Evolutionary conservation across 108 stramenopile genomes (phyloP).

Genomic region (Nitzschia sp.): DNA sequence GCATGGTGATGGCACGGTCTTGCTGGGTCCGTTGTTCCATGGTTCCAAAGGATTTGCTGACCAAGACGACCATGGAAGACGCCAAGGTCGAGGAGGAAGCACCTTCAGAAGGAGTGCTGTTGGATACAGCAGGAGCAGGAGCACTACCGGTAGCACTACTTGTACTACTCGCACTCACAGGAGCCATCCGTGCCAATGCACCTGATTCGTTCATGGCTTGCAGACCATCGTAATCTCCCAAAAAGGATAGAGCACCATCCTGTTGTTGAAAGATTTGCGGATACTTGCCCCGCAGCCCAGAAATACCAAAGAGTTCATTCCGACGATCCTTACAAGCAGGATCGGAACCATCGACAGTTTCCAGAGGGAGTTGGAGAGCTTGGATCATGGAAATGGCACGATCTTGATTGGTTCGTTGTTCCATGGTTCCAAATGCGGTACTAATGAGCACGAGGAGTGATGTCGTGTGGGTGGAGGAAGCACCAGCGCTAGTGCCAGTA

Average conservation of each 20-base stretch:
- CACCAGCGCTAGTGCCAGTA: constrained; percentile 21
- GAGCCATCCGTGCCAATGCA: constrained; percentile 3
- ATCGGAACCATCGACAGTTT: constrained; percentile 46
- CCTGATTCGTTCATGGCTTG: constrained; percentile 29
- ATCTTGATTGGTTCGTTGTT: constrained; percentile 37
- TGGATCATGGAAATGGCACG: constrained; percentile 19
- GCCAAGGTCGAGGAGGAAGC: background rate
- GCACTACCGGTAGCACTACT: background rate
- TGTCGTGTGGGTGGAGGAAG: constrained; percentile 39
- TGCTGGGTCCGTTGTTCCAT: constrained; percentile 35
- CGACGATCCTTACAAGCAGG: constrained; percentile 34
- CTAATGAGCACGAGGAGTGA: constrained; percentile 31
- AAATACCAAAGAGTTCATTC: constrained; percentile 52
- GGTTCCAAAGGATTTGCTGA: constrained; percentile 29
- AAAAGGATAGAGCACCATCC: constrained; percentile 5
- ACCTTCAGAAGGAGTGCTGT: background rate
- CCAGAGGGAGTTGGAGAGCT: constrained; percentile 24
- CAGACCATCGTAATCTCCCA: constrained; percentile 40
- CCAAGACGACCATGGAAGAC: constrained; percentile 15
- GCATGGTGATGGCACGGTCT: constrained; percentile 31
- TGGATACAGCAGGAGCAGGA: background rate
- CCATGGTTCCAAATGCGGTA: constrained; percentile 24
- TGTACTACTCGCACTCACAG: background rate
- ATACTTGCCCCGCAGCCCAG: constrained; percentile 54
- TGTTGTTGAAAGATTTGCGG: constrained; percentile 55